Evolutionary conservation across 257 asterid genomes (phyloP).

Genomic region (Solanum megistacrolobum): DNA sequence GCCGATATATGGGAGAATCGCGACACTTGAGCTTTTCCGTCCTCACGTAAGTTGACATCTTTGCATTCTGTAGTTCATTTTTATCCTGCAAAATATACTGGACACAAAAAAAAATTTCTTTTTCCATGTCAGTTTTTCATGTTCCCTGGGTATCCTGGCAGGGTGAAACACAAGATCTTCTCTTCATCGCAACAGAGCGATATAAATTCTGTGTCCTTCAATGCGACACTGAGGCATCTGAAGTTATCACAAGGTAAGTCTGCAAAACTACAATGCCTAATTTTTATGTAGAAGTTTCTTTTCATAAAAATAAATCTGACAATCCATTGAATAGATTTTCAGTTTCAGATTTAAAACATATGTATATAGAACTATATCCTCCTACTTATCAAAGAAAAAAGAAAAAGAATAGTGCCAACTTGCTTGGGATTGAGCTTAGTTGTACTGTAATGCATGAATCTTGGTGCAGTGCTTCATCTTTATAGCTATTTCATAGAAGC

Average conservation of each 20-base stretch:
- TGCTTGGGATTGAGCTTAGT: background rate
- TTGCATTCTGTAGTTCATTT: background rate
- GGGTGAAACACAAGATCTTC: constrained; percentile 95
- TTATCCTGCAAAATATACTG: background rate
- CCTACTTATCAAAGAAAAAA: background rate
- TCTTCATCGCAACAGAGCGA: constrained; percentile 83
- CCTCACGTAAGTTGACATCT: constrained; percentile 67
- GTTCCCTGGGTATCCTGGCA: constrained; percentile 16
- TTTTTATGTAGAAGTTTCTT: background rate
- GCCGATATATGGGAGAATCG: constrained; percentile 98
- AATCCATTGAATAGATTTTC: background rate
- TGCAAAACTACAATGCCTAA: background rate
- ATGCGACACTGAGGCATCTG: constrained; percentile 76
- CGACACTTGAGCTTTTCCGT: constrained; percentile 95
- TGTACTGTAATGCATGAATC: background rate
- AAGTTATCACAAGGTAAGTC: constrained; percentile 70
- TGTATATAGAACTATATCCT: background rate
- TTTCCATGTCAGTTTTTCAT: background rate
- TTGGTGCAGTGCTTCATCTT: background rate
- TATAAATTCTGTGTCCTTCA: constrained; percentile 87
- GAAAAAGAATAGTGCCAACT: background rate
- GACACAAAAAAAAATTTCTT: background rate
- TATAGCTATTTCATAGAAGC: background rate
- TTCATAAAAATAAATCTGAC: background rate
- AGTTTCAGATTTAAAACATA: background rate